These are phyloP conservation scores for Glycyrrhiza uralensis DNA, from an alignment of 306 rosid genomes.

Conservation along the genomic window DNA sequence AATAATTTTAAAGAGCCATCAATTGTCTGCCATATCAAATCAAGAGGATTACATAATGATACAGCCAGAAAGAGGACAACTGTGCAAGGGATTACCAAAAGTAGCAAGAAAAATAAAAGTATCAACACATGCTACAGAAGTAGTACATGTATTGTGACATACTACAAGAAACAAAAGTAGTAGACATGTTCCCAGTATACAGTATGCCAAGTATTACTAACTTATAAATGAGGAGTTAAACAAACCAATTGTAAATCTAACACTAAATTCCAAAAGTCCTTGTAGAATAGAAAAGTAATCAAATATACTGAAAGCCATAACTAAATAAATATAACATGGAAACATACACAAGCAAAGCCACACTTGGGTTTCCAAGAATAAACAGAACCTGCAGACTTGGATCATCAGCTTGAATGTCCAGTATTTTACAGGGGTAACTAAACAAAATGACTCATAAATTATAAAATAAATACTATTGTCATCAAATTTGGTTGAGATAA, in stretches of 20 bases:
- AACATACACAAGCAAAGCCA: background rate
- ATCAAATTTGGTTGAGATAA: background rate
- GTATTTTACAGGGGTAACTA: slow-evolving; percentile 63
- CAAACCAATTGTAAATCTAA: slow-evolving; percentile 5
- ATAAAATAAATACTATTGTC: background rate
- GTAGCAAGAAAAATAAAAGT: no score
- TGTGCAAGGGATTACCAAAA: no score
- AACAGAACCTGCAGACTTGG: slow-evolving; percentile 70
- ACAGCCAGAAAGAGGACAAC: no score
- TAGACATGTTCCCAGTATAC: background rate
- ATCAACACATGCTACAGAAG: no score
- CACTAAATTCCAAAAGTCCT: slow-evolving; percentile 64
- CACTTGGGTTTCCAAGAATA: slow-evolving; percentile 93
- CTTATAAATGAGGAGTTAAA: background rate
- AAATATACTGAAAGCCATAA: slow-evolving; percentile 10
- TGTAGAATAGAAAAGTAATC: slow-evolving; percentile 48
- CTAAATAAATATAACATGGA: background rate
- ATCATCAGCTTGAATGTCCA: slow-evolving; percentile 74
- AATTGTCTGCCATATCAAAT: no score
- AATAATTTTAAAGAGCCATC: no score
- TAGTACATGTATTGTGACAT: no score
- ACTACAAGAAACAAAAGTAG: no score
- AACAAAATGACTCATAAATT: background rate
- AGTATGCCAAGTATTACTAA: slow-evolving; percentile 9
- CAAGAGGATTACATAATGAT: no score